Evolutionary conservation across 2,329 filamentous ascomycete species (phyloP), one percentile per base, ranked within the genome.

Genomic region (Fusarium anthophilum): DNA sequence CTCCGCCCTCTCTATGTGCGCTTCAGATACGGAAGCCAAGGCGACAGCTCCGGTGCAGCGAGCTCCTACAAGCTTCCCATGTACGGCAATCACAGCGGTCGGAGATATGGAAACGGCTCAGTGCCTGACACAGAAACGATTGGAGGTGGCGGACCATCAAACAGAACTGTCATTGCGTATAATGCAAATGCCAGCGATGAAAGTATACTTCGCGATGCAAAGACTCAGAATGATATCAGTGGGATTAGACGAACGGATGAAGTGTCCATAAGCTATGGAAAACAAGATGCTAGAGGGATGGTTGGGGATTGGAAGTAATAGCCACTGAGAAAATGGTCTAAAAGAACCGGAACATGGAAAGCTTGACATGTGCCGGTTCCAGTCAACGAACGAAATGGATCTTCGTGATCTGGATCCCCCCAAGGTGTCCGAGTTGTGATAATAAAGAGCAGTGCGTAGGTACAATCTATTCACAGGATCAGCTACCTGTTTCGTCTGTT

Each of bases 141-240:
- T 15, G 43, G 45, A 2, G 62, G 55, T 6, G 18, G 45, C 6
- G 69, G 58, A 0, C 56, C 66, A 2, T 45, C 58, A 4, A 56
- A 64, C 30, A 53, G 48, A 24, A 67, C 66, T 0, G 54, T 47
- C 0, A 38, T 74, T 2, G 56, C 44, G 1, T 67, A 59, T 14
- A 72, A 66, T 11, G 57, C 48, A 3, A 72, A 74, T 28, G 51
- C 66, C 5, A 74, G 70, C 6, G 70, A 74, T 8, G 71, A 73
- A 14, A 74, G 70, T 43, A 74, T 74, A 12, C 24, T 74, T 2
- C 26, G 71, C 0, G 71, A 74, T 18, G 4, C 66, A 2, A 73
- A 74, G 32, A 30, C 26, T 4, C 39, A 73, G 47, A 64, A 70
- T 8, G 43, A 24, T 6, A 43, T 39, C 1, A 55, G 24, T 10